Evolutionary conservation across 2,329 filamentous ascomycete genomes (phyloP), one percentile per base, ranked within the genome.

Genomic region (Diplocarpon mali): DNA sequence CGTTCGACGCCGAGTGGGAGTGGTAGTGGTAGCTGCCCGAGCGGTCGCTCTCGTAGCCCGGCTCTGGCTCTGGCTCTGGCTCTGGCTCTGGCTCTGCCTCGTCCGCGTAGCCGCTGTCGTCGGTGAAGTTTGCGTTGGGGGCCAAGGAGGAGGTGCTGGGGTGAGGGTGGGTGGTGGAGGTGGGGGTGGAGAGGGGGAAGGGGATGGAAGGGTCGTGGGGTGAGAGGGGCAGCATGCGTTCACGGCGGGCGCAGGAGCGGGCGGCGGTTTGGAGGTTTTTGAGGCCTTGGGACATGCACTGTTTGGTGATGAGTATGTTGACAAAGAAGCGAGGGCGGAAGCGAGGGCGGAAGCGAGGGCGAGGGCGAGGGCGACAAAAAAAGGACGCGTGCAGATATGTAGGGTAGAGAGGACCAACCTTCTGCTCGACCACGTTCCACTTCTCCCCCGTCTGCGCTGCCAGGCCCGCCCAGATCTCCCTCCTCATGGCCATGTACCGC

Each of bases 271-370:
- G 80, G 46, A 92, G 73, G 63, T 85, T 88, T 67, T 88, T 90
- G 56, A 90, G 69, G 30, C 86, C 85, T 59, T 83, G 84, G 62
- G 83, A 80, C 79, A 92, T 85, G 66, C 83, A 87, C 85, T 90
- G 53, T 38, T 14, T 41, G 7, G 2, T 12, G 24, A n/a, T 38
- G 11, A 24, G 20, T 24, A 24, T 24, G 20, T 24, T 24, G 3
- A 7, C 7, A 7, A n/a, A n/a, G n/a, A n/a, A 35, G 28, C 7
- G 39, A 16, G 14, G 20, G 34, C 32, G 28, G 17, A 14, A 47
- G 48, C 47, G 47, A 38, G 51, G 44, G 17, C 47, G 31, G 14
- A n/a, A 24, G 20, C n/a, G 30, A 39, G 46, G 30, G 38, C 41
- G 32, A 30, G 34, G 20, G 36, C 27, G 37, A n/a, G 39, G 38